Evolutionary conservation across 495 filamentous ascomycete species (phyloP).

Genomic region (Penicillium paradoxum): DNA sequence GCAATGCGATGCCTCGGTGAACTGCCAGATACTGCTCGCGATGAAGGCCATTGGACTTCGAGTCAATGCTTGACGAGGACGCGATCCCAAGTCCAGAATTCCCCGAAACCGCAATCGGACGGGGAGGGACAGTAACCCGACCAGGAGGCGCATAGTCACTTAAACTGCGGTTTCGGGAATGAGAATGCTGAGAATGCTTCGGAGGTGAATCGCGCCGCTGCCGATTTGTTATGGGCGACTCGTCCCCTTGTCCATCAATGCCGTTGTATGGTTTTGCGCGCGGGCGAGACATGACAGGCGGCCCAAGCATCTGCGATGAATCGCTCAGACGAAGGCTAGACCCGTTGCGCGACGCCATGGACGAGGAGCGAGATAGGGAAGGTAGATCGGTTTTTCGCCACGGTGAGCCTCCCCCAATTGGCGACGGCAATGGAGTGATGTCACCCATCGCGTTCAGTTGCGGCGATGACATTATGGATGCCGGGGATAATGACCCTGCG

Average conservation of each 20-base stretch:
- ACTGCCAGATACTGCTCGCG: constrained; percentile 77
- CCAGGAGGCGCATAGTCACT: constrained; percentile 81
- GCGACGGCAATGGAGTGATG: constrained; percentile 90
- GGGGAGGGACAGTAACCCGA: constrained; percentile 53
- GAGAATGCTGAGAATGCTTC: constrained; percentile 43
- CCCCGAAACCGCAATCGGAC: constrained; percentile 69
- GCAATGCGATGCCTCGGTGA: constrained; percentile 61
- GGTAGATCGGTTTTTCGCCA: constrained; percentile 48
- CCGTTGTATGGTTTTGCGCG: constrained; percentile 34
- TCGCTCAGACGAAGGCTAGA: constrained; percentile 41
- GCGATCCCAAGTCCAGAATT: constrained; percentile 38
- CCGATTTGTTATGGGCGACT: constrained; percentile 30
- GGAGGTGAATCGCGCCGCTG: constrained; percentile 26
- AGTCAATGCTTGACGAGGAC: constrained; percentile 37
- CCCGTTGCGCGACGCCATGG: constrained; percentile 32
- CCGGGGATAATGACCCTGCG: constrained; percentile 55
- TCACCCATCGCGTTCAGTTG: constrained; percentile 78
- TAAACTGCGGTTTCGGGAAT: constrained; percentile 69
- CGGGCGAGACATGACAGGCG: constrained; percentile 24
- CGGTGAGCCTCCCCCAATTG: constrained; percentile 72
- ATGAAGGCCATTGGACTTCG: constrained; percentile 55
- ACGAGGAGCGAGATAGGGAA: constrained; percentile 41
- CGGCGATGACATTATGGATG: constrained; percentile 59
- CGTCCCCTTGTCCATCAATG: constrained; percentile 34
- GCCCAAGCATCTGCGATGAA: constrained; percentile 35